phyloP scores from a whole-genome alignment of 106 monocot genomes.

The Allium fistulosum region DNA sequence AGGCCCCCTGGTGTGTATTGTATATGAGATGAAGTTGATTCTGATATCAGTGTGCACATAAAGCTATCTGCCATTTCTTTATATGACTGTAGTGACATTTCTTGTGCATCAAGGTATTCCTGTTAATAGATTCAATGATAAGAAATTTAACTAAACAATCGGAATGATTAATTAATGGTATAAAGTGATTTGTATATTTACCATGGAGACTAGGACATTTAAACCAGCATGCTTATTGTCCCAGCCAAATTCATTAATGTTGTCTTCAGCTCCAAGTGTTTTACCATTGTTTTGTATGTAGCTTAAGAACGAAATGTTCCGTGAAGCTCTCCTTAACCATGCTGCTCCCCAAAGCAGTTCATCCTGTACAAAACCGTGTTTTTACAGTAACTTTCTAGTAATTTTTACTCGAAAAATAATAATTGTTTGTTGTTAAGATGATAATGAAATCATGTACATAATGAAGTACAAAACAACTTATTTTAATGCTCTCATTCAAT shows the following conservation, averaged over 20 bases:
- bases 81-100: constrained; percentile 61
- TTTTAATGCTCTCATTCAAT: too few relatives aligned
- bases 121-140: constrained; percentile 1
- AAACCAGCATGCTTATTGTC: constrained; percentile 97
- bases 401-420: too few relatives aligned
- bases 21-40: constrained; percentile 68
- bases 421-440: too few relatives aligned
- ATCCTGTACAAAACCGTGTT: constrained; percentile 27
- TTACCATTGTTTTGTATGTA: constrained; percentile 83
- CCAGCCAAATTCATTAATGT: constrained; percentile 91
- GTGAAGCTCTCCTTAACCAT: constrained; percentile 74
- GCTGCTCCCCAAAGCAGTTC: constrained; percentile 94
- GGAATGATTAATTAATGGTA: too few relatives aligned
- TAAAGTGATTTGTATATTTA: background rate
- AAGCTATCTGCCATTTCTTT: constrained; percentile 88
- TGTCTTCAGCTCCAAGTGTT: constrained; percentile 70
- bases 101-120: constrained; percentile 74
- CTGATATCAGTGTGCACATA: constrained; percentile 83
- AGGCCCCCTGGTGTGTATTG: constrained; percentile 74
- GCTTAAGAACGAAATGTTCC: constrained; percentile 39
- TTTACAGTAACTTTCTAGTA: too few relatives aligned
- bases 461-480: too few relatives aligned
- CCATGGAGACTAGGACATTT: constrained; percentile 82
- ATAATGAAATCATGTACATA: too few relatives aligned
- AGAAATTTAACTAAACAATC: background rate